Evolutionary conservation across 441 rosid species (phyloP), one percentile per base, ranked within the genome.

Genomic region (Populus hybrid): DNA sequence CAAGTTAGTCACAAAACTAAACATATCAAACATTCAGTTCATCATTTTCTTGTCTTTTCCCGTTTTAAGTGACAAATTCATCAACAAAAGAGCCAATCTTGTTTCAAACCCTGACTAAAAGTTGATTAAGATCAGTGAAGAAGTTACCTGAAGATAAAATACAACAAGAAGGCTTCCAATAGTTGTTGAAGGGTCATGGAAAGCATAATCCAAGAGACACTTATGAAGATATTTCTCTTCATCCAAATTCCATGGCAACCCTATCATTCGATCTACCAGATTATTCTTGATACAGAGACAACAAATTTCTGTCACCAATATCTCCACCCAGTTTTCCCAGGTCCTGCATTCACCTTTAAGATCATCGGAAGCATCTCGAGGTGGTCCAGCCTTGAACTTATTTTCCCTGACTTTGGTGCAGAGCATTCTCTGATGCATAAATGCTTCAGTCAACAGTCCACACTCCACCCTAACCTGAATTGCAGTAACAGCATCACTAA

Each of bases 391-490:
- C 80, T 83, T 91, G 78, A 85, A 74, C 78, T 88, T 89, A 68
- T 79, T 85, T 85, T 91, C 97, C 85, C 86, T 88, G 61, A 90
- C 84, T 87, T 89, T 90, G 73, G 85, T 75, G 85, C 97, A 92
- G 72, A 91, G 87, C 86, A 84, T 79, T 78, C 97, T 92, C 85
- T 92, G 98, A 85, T 89, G 85, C 81, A 90, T 87, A 82, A 94
- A 94, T 53, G 99, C 97, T 87, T 95, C 99, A 32, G 93, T 95
- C 84, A 95, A 63, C 79, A 95, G 97, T 53, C 92, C 97, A 84
- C 97, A 91, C 85, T 91, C 97, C 79, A 95, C 84, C 80, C 98
- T 95, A 71, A 92, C 94, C 72, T 93, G 88, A 86, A 92, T 81
- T 59, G 90, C 90, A 80, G 95, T 94, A 74, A 91, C 97, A 75